Evolutionary conservation across 306 rosid species (phyloP).

Genomic region (Citrullus amarus): DNA sequence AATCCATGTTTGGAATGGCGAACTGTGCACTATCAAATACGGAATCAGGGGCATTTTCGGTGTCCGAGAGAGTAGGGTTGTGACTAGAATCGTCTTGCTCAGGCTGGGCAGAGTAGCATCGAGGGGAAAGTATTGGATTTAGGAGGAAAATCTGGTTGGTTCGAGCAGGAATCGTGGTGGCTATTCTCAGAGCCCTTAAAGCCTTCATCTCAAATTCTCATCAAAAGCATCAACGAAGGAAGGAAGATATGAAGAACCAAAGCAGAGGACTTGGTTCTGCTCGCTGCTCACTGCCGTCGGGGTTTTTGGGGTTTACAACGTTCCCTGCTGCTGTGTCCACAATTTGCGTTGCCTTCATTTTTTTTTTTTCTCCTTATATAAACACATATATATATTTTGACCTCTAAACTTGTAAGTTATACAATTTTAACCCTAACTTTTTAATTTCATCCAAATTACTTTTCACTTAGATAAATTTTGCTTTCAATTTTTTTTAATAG

Average conservation of each 20-base stretch:
- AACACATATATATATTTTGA: too few relatives aligned
- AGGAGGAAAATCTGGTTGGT: slow-evolving; percentile 4
- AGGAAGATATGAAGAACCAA: not conserved
- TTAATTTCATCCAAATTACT: too few relatives aligned
- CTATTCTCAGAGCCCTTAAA: slow-evolving; percentile 28
- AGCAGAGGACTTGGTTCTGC: not conserved
- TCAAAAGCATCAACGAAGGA: not conserved
- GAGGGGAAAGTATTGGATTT: slow-evolving; percentile 6
- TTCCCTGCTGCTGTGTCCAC: not conserved
- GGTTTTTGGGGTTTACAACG: not conserved
- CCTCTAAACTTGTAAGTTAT: too few relatives aligned
- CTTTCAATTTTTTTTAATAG: too few relatives aligned
- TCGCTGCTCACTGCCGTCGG: not conserved
- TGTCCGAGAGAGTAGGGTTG: slow-evolving; percentile 19
- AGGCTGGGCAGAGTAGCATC: slow-evolving; percentile 51
- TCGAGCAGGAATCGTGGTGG: slow-evolving; percentile 14
- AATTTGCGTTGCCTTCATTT: not conserved
- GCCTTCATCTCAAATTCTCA: slow-evolving; percentile 47
- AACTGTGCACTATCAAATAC: slow-evolving; percentile 63
- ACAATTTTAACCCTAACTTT: too few relatives aligned
- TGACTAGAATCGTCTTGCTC: slow-evolving; percentile 26
- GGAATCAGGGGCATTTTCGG: slow-evolving; percentile 28
- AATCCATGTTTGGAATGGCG: slow-evolving; percentile 22
- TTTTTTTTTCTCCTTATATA: not conserved
- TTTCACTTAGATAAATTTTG: not conserved